phyloP scores from a whole-genome alignment of 2,329 filamentous ascomycete genomes.

The Ceratocystis variospora region DNA sequence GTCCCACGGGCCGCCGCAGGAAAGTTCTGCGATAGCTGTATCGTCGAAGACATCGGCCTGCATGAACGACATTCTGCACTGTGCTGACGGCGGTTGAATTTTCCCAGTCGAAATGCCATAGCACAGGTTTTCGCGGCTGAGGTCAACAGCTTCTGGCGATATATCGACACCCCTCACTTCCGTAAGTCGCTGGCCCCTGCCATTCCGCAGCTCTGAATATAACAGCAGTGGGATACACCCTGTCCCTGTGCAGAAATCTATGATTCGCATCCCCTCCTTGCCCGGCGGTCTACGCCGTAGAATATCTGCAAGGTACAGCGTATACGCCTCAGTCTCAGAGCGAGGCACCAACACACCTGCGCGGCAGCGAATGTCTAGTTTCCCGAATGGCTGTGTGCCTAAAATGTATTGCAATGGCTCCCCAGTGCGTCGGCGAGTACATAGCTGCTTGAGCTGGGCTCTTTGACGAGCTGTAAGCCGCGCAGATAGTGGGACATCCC shows the following conservation, averaged over 20 bases:
- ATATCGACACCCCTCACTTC: conserved; percentile 60
- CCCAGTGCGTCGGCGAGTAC: conserved; percentile 41
- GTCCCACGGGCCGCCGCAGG: conserved; percentile 32
- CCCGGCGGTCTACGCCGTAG: conserved; percentile 24
- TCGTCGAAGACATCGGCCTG: conserved; percentile 38
- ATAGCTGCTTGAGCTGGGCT: conserved; percentile 26
- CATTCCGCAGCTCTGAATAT: conserved; percentile 42
- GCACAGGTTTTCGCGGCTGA: conserved; percentile 52
- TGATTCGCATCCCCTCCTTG: conserved; percentile 33
- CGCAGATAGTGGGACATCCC: conserved; percentile 19
- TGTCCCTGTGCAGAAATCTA: conserved; percentile 83
- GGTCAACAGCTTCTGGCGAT: conserved; percentile 46
- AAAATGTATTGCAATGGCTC: conserved; percentile 81
- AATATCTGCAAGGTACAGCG: conserved; percentile 38
- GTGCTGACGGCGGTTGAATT: conserved; percentile 20
- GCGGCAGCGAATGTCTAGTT: conserved; percentile 62
- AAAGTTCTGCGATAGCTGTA: conserved; percentile 25
- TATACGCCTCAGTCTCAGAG: conserved; percentile 60
- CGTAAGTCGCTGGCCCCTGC: conserved; percentile 29
- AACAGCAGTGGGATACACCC: conserved; percentile 79
- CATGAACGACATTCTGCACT: conserved; percentile 31
- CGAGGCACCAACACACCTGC: conserved; percentile 77
- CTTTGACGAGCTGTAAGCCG: not conserved
- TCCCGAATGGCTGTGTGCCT: conserved; percentile 76
- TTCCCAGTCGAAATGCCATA: conserved; percentile 31